A percentile compares a stretch with the other conserved stretches of the same genome.
These are phyloP conservation scores for Phytopythium chamaehyphon DNA, from an alignment of 352 stramenopile species.

Conservation along the genomic window DNA sequence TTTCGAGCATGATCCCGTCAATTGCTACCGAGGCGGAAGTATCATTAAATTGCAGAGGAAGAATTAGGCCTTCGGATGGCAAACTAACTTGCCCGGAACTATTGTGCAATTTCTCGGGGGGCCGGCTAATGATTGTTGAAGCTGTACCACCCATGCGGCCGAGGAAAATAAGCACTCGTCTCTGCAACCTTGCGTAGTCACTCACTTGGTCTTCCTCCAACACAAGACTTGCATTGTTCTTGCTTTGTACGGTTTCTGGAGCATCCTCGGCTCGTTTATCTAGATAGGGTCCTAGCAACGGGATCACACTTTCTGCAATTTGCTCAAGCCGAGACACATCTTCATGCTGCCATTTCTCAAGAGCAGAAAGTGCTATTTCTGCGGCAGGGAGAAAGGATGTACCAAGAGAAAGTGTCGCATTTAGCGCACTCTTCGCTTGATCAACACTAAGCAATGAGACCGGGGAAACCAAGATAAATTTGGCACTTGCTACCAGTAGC, in stretches of 20 bases:
- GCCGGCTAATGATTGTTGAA: slow-evolving; percentile 42
- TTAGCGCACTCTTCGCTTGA: slow-evolving; percentile 27
- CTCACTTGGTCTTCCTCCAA: slow-evolving; percentile 13
- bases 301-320: slow-evolving; percentile 36
- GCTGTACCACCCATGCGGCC: slow-evolving; percentile 46
- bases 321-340: slow-evolving; percentile 21
- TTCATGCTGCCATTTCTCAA: slow-evolving; percentile 53
- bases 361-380: slow-evolving; percentile 40
- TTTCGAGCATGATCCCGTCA: slow-evolving; percentile 41
- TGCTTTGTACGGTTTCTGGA: slow-evolving; percentile 5
- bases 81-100: slow-evolving; percentile 13
- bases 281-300: slow-evolving; percentile 49
- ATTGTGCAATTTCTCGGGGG: slow-evolving; percentile 7
- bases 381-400: slow-evolving; percentile 59
- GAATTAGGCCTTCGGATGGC: slow-evolving; percentile 24
- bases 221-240: background rate
- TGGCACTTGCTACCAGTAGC: slow-evolving; percentile 49
- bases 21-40: slow-evolving; percentile 36
- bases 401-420: slow-evolving; percentile 53
- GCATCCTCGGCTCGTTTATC: slow-evolving; percentile 27
- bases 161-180: slow-evolving; percentile 56
- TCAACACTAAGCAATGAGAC: slow-evolving; percentile 27
- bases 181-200: slow-evolving; percentile 48
- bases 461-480: slow-evolving; percentile 59
- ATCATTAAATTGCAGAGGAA: slow-evolving; percentile 48